These are phyloP conservation scores for Ogataea wickerhamii DNA, from an alignment of 805 yeast genomes.

Conservation along the genomic window DNA sequence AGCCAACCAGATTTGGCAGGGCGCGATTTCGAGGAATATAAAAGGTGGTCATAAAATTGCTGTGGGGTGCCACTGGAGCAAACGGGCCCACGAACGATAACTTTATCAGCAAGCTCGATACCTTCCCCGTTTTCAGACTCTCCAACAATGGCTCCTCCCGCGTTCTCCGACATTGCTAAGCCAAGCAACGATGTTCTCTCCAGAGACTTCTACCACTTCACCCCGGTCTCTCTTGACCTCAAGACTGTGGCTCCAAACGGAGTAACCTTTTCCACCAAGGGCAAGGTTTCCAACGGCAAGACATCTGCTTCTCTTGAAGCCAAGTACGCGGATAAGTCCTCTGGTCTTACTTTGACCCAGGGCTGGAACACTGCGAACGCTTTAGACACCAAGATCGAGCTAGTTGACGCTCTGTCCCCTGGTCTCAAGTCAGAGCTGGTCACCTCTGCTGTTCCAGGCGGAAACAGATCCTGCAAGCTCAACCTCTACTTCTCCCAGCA, in stretches of 20 bases:
- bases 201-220: conserved; percentile 89
- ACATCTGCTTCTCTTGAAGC: conserved; percentile 88
- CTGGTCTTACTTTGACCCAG: conserved; percentile 92
- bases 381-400: conserved; percentile 88
- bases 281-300: conserved; percentile 78
- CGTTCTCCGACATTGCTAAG: conserved; percentile 91
- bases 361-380: conserved; percentile 96
- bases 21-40: background rate
- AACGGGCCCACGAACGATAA: too few relatives aligned
- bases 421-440: conserved; percentile 92
- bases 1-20: background rate
- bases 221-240: conserved; percentile 84
- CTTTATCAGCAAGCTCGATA: too few relatives aligned
- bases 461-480: conserved; percentile 81
- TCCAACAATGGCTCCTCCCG: conserved; percentile 74
- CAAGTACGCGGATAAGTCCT: conserved; percentile 85
- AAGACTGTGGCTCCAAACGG: conserved; percentile 96
- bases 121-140: too few relatives aligned
- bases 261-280: conserved; percentile 90
- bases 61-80: conserved; percentile 2
- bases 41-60: background rate
- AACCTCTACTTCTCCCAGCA: conserved; percentile 91
- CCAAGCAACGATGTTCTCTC: conserved; percentile 84
- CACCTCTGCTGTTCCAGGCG: conserved; percentile 83
- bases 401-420: conserved; percentile 87